Conservation (phyloP, 2,329 filamentous ascomycete genomes). For the Thelonectria blattea region DNA sequence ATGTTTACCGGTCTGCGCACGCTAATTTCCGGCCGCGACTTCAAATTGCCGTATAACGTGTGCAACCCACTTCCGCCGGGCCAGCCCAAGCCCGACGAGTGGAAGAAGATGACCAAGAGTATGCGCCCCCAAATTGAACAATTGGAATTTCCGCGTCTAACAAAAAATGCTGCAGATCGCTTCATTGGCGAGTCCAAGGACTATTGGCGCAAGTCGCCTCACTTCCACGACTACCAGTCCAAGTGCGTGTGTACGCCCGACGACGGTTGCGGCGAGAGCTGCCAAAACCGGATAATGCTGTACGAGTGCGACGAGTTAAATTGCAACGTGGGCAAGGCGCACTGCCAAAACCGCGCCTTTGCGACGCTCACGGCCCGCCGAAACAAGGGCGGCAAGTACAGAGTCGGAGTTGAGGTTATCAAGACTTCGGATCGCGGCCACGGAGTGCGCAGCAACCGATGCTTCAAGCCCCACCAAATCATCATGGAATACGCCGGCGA, state of each 20-base stretch:
- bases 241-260: constrained; percentile 80
- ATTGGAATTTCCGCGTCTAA: constrained; percentile 38
- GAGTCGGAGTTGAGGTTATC: constrained; percentile 93
- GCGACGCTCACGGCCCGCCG: constrained; percentile 76
- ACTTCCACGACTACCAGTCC: constrained; percentile 75
- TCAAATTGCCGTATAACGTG: constrained; percentile 87
- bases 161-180: constrained; percentile 66
- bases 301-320: constrained; percentile 95
- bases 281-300: constrained; percentile 94
- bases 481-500: constrained; percentile 99
- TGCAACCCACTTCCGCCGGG: constrained; percentile 86
- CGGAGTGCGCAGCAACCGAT: constrained; percentile 88
- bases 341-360: constrained; percentile 88
- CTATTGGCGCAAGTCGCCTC: constrained; percentile 80
- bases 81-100: constrained; percentile 91
- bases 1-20: constrained; percentile 78
- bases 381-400: constrained; percentile 81
- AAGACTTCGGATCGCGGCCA: constrained; percentile 89
- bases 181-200: constrained; percentile 85
- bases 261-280: constrained; percentile 84
- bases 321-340: constrained; percentile 76
- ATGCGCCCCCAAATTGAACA: constrained; percentile 45
- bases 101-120: constrained; percentile 92
- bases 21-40: constrained; percentile 76
- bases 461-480: constrained; percentile 88